Conservation (phyloP, 2,329 filamentous ascomycete genomes). For the Apiospora pterosperma region DNA sequence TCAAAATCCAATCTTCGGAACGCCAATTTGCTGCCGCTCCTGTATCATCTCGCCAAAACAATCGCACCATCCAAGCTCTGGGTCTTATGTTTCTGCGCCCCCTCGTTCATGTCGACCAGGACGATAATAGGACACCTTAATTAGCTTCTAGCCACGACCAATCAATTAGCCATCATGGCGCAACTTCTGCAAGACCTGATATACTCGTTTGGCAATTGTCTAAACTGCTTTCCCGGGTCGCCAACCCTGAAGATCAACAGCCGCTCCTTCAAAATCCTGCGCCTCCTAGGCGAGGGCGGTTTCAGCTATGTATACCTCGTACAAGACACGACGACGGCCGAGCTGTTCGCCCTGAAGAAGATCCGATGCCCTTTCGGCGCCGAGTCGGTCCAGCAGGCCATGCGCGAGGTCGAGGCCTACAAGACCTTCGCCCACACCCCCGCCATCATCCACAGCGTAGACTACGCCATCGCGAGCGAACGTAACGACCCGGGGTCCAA, state of each 20-base stretch:
- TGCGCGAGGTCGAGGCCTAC: constrained; percentile 98
- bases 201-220: constrained; percentile 89
- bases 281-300: constrained; percentile 92
- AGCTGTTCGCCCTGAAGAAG: constrained; percentile 95
- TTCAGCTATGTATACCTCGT: constrained; percentile 99
- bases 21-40: background rate
- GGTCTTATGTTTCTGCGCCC: background rate
- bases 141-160: background rate
- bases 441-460: constrained; percentile 61
- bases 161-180: constrained; percentile 52
- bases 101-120: background rate
- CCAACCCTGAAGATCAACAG: constrained; percentile 94
- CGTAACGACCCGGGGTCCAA: constrained; percentile 67
- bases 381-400: constrained; percentile 89
- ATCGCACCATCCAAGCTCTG: background rate
- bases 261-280: constrained; percentile 91
- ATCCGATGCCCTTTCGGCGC: constrained; percentile 97
- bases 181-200: constrained; percentile 84
- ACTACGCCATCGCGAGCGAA: constrained; percentile 51
- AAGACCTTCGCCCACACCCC: constrained; percentile 78
- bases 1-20: background rate
- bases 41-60: background rate
- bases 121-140: background rate
- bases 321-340: constrained; percentile 78
- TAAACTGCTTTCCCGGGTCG: constrained; percentile 93